Evolutionary conservation across 192 early-diverging fungal genomes (phyloP).

Genomic region (Anaeromyces robustus): DNA sequence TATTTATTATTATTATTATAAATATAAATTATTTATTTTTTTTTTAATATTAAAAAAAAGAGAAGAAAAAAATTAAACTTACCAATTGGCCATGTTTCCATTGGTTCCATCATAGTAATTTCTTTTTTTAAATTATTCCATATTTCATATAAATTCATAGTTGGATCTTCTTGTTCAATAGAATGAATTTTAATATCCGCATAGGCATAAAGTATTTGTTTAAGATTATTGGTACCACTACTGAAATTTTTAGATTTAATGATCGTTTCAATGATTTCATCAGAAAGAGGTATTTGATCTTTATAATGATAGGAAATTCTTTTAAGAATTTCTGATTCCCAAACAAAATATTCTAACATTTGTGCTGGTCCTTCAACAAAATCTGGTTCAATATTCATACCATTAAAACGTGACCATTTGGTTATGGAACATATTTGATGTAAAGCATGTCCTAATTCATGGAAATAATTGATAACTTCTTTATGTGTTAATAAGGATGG

Average conservation of each 20-base stretch:
- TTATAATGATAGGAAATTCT: slow-evolving; percentile 50
- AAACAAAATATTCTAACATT: slow-evolving; percentile 63
- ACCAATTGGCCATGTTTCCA: slow-evolving; percentile 6
- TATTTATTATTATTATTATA: too few relatives aligned
- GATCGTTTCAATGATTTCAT: slow-evolving; percentile 46
- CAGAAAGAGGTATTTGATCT: slow-evolving; percentile 48
- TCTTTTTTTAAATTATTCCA: slow-evolving; percentile 29
- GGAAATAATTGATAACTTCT: slow-evolving; percentile 69
- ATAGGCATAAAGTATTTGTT: slow-evolving; percentile 59
- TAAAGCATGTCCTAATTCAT: slow-evolving; percentile 57
- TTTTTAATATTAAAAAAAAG: too few relatives aligned
- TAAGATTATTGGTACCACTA: slow-evolving; percentile 51
- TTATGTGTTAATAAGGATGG: slow-evolving; percentile 64
- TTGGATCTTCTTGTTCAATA: not conserved
- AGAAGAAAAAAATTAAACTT: too few relatives aligned
- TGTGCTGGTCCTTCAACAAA: slow-evolving; percentile 81
- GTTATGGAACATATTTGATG: slow-evolving; percentile 45
- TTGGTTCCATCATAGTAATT: slow-evolving; percentile 5
- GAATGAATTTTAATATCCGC: slow-evolving; percentile 65
- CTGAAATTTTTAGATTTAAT: slow-evolving; percentile 57
- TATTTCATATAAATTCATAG: too few relatives aligned
- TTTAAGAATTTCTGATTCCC: slow-evolving; percentile 14
- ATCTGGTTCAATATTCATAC: slow-evolving; percentile 58
- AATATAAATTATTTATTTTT: too few relatives aligned
- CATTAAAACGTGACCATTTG: slow-evolving; percentile 57